These are phyloP conservation scores for Xylariaceae sp. DNA, from an alignment of 2,329 filamentous ascomycete species.

Conservation along the genomic window DNA sequence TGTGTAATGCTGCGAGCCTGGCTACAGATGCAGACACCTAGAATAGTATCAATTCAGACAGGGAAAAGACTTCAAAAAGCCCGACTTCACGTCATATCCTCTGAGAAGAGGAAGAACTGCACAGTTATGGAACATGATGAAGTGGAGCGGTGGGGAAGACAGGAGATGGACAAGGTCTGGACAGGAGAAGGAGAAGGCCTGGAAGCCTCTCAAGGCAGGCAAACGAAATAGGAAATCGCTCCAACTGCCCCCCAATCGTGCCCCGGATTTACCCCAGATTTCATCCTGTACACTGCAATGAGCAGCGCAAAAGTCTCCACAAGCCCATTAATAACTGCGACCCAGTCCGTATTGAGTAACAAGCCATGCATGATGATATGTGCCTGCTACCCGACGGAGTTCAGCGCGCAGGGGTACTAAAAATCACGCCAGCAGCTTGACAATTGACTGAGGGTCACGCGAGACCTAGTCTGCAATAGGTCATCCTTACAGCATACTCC, in stretches of 20 bases:
- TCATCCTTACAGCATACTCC: no score
- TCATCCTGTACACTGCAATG: slow-evolving; percentile 5
- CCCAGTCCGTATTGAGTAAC: slow-evolving; percentile 17
- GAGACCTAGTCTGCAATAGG: slow-evolving; percentile 16
- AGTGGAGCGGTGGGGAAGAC: background rate
- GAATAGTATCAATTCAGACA: no score
- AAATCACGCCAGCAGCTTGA: slow-evolving; percentile 21
- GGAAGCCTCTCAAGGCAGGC: background rate
- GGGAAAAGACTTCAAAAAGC: slow-evolving; percentile 5
- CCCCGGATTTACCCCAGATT: slow-evolving; percentile 25
- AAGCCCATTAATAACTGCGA: slow-evolving; percentile 3
- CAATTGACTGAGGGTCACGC: slow-evolving; percentile 26
- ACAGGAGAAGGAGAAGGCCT: slow-evolving; percentile 1
- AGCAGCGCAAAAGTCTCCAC: background rate
- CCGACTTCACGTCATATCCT: slow-evolving; percentile 11
- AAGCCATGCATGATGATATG: slow-evolving; percentile 16
- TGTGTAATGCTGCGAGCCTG: no score
- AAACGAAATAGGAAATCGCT: slow-evolving; percentile 6
- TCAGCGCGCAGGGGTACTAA: slow-evolving; percentile 3
- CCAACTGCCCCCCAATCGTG: background rate
- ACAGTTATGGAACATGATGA: background rate
- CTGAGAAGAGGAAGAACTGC: background rate
- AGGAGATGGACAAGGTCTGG: background rate
- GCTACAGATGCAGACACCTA: no score
- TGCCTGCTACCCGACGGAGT: slow-evolving; percentile 10